These are phyloP conservation scores for Sporothrix variecibatus DNA, from an alignment of 2,329 filamentous ascomycete species.

Conservation along the genomic window DNA sequence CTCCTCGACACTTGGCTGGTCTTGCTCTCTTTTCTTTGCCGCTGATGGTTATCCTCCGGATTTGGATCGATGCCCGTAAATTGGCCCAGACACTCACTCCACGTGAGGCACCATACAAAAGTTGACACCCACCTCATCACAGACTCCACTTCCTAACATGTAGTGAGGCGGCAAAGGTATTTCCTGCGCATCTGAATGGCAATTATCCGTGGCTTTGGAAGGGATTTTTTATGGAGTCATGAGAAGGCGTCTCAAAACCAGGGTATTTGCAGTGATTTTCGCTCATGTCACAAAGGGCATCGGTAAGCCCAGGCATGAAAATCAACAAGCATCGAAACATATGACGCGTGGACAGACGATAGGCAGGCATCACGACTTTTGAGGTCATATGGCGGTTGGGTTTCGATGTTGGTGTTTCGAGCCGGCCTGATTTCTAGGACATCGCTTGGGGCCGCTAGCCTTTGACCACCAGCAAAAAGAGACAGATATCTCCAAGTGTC, in stretches of 20 bases:
- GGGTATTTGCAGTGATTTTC: too few species aligned
- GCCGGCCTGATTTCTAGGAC: neutral
- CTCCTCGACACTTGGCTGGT: neutral
- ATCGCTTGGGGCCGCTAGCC: too few species aligned
- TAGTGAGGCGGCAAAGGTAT: neutral
- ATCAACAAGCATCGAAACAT: neutral
- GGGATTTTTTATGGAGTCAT: too few species aligned
- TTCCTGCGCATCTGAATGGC: too few species aligned
- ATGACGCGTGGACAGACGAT: neutral
- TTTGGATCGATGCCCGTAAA: too few species aligned
- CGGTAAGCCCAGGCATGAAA: neutral
- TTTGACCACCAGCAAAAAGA: neutral
- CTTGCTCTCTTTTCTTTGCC: neutral
- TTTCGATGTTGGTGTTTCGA: neutral
- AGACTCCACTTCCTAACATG: neutral
- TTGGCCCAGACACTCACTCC: too few species aligned
- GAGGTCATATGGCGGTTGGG: neutral
- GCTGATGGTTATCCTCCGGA: neutral
- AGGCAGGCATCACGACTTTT: neutral
- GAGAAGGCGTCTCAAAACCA: too few species aligned
- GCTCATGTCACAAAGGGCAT: neutral
- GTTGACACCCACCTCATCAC: too few species aligned
- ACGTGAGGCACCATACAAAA: too few species aligned
- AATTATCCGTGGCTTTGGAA: neutral
- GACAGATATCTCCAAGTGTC: neutral